Conservation (phyloP, 148 eudicot species). For the Cornus kousa region DNA sequence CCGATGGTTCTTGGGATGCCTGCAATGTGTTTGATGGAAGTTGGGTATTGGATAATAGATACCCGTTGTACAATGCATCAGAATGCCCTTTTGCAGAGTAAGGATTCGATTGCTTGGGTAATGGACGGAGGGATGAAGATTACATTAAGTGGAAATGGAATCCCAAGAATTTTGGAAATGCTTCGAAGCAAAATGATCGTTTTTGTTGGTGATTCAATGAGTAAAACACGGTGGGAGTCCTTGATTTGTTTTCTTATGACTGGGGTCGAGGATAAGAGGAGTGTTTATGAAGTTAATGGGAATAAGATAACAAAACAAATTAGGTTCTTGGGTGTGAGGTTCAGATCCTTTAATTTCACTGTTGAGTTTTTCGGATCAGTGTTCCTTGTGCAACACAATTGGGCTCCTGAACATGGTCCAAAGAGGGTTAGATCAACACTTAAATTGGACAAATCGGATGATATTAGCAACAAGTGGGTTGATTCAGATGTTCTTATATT, state of each 20-base stretch:
- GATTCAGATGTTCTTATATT: conserved; percentile 62
- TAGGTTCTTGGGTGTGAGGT: conserved; percentile 50
- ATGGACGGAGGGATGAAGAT: conserved; percentile 49
- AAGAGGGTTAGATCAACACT: conserved; percentile 62
- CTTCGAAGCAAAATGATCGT: conserved; percentile 52
- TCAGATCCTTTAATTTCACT: conserved; percentile 52
- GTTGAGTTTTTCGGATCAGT: conserved; percentile 65
- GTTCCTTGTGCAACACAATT: conserved; percentile 49
- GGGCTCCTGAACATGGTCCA: conserved; percentile 50
- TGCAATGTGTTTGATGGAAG: conserved; percentile 57
- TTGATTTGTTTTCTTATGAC: conserved; percentile 68
- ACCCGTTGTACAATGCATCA: conserved; percentile 60
- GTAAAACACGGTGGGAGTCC: conserved; percentile 73
- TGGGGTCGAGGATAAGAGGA: conserved; percentile 53
- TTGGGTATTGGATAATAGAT: conserved; percentile 47
- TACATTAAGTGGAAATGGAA: conserved; percentile 69
- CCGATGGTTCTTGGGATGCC: neutral
- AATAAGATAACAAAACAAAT: conserved; percentile 51
- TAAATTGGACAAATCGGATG: conserved; percentile 51
- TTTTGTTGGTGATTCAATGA: conserved; percentile 77
- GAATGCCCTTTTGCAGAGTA: conserved; percentile 59
- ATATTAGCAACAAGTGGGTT: conserved; percentile 55
- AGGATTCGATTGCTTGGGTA: conserved; percentile 66
- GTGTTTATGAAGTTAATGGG: conserved; percentile 64
- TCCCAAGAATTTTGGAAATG: conserved; percentile 45